phyloP scores from a whole-genome alignment of 2,329 filamentous ascomycete species.

The Colletotrichum melonis region DNA sequence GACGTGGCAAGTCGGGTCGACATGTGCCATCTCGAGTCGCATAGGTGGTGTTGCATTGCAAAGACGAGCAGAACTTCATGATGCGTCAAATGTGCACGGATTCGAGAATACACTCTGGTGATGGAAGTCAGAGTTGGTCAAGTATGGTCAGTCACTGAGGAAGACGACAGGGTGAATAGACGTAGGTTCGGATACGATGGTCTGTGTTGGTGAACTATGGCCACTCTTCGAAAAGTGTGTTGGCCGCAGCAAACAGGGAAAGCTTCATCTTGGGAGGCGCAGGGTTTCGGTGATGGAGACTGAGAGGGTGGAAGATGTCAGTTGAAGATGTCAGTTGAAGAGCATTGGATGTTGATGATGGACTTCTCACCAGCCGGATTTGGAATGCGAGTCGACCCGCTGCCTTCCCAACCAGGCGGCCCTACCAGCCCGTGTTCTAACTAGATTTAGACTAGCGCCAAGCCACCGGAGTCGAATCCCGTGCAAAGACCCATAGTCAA shows the following conservation, averaged over 20 bases:
- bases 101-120: not conserved
- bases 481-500: rapidly evolving
- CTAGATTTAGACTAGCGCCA: not conserved
- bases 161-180: not conserved
- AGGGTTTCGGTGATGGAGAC: conserved; percentile 22
- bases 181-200: not conserved
- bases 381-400: not conserved
- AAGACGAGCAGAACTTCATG: not conserved
- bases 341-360: not conserved
- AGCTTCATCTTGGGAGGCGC: conserved; percentile 12
- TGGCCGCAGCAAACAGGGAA: no score
- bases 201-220: not conserved
- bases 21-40: conserved; percentile 22
- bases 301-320: not conserved
- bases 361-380: not conserved
- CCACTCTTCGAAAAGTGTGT: not conserved
- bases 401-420: not conserved
- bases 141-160: not conserved
- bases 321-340: no score
- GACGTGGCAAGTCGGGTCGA: conserved; percentile 6
- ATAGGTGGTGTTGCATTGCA: not conserved
- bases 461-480: not conserved
- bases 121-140: not conserved
- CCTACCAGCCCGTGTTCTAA: no score
- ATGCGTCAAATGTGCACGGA: not conserved